phyloP scores from a whole-genome alignment of 2,329 filamentous ascomycete species.

The Fusarium robinianum region DNA sequence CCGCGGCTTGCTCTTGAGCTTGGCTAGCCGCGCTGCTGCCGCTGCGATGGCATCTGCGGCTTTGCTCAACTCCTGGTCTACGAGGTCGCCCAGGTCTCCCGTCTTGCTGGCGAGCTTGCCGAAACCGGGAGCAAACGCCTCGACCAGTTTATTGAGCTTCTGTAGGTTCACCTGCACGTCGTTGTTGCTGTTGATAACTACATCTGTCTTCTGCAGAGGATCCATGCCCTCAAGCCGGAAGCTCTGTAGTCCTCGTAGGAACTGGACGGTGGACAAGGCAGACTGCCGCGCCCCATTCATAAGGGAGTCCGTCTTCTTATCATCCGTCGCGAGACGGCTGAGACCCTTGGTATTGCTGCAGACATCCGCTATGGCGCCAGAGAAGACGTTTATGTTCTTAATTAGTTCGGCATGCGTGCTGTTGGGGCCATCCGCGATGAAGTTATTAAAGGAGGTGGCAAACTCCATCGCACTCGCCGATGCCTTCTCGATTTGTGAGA shows the following conservation, averaged over 20 bases:
- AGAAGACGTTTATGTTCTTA: conserved; percentile 86
- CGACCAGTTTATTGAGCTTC: conserved; percentile 89
- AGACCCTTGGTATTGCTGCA: conserved; percentile 96
- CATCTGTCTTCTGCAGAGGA: conserved; percentile 89
- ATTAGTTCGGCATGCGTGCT: conserved; percentile 90
- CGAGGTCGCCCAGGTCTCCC: conserved; percentile 89
- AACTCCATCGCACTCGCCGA: conserved; percentile 95
- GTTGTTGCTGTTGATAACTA: conserved; percentile 96
- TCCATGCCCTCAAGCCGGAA: conserved; percentile 92
- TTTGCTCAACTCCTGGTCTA: conserved; percentile 89
- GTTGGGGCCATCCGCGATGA: conserved; percentile 94
- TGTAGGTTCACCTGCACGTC: conserved; percentile 95
- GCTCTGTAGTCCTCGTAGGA: conserved; percentile 92
- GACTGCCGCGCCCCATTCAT: conserved; percentile 82
- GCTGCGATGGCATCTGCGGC: conserved; percentile 95
- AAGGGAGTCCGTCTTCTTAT: conserved; percentile 89
- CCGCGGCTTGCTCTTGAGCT: conserved; percentile 93
- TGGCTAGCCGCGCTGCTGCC: conserved; percentile 84
- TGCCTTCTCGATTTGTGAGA: conserved; percentile 97
- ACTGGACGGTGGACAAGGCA: conserved; percentile 85
- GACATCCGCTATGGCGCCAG: conserved; percentile 89
- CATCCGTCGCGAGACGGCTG: conserved; percentile 88
- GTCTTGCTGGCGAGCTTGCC: conserved; percentile 76
- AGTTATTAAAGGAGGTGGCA: conserved; percentile 97
- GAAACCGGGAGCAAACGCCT: conserved; percentile 87